Base-by-base conservation (phyloP, 495 filamentous ascomycete species). In the Jackrogersella multiformis region DNA sequence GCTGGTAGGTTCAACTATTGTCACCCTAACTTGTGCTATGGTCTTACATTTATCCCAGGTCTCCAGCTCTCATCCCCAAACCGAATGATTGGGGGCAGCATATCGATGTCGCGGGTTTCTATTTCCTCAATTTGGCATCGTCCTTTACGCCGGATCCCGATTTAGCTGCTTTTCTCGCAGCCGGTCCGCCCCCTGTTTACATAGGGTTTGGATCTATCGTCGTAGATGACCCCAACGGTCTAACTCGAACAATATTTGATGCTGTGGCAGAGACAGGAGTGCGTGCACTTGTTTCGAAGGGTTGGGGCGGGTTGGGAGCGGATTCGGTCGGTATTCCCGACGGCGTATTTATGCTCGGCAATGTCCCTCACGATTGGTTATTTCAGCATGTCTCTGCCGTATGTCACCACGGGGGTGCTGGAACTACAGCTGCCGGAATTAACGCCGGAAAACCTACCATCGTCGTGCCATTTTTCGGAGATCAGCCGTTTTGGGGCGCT, bases 191-290 rank as follows among this genome's bases (percentile, higher is more conserved):
- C 3, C 92, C 92, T 0, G 83, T 93, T 0, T 94, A 94, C 62
- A 90, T 93, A 59, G 91, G 91, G 0, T 93, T 94, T 67, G 91
- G 91, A 0, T 92, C 88, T 6, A 94, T 94, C 44, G 90, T 93
- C 0, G 88, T 93, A 0, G 89, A 92, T 56, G 86, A 94, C 59
- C 90, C 89, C 0, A 79, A 88, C 61, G 82, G 72, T 1, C 78
- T 94, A 66, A 93, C 90, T 0, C 80, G 78, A 28, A 80, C 84
- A 26, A 87, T 94, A 2, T 89, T 92, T 34, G 85, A 90, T 21
- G 91, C 90, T 1, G 81, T 93, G 4, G 75, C 83, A 44, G 79
- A 80, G 26, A 80, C 85, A 0, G 90, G 90, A 2, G 86, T 90
- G 13, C 84, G 92, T 18, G 92, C 90, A 2, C 75, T 96, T 0